Percentiles rank a stretch among this genome's conserved stretches.
Conservation (phyloP, 1,139 yeast species). For the Sugiyamaella xylanicola region DNA sequence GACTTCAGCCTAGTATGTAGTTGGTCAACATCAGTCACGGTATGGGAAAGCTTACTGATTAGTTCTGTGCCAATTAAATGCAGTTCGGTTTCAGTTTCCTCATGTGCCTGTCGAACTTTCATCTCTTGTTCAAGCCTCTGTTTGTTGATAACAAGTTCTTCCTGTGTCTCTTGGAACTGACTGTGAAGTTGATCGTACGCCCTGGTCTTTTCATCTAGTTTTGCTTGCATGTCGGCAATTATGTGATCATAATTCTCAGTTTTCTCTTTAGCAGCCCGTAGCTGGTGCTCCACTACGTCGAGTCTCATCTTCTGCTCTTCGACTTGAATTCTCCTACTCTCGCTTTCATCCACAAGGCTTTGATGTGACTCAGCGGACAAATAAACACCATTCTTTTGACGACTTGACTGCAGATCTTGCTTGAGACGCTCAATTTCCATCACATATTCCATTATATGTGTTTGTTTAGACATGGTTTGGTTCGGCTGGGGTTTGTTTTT, state of each 20-base stretch:
- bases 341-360: slow-evolving; percentile 47
- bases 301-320: slow-evolving; percentile 48
- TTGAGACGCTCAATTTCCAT: slow-evolving; percentile 55
- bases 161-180: slow-evolving; percentile 14
- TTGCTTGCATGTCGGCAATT: slow-evolving; percentile 13
- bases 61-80: slow-evolving; percentile 32
- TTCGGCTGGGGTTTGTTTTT: slow-evolving; percentile 70
- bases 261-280: slow-evolving; percentile 29
- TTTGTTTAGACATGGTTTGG: slow-evolving; percentile 50
- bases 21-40: slow-evolving; percentile 10
- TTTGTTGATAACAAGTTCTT: slow-evolving; percentile 29
- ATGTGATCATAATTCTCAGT: slow-evolving; percentile 20
- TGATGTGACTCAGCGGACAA: slow-evolving; percentile 52
- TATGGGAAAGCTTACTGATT: neutral
- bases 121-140: slow-evolving; percentile 33
- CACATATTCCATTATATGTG: slow-evolving; percentile 49
- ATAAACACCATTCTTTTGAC: slow-evolving; percentile 59
- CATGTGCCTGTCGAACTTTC: slow-evolving; percentile 37
- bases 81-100: slow-evolving; percentile 38
- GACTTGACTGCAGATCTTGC: slow-evolving; percentile 57
- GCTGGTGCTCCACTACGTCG: slow-evolving; percentile 45
- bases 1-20: slow-evolving; percentile 4
- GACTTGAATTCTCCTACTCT: slow-evolving; percentile 45
- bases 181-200: slow-evolving; percentile 12
- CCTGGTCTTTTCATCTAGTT: slow-evolving; percentile 6